These are phyloP conservation scores for Linnemannia exigua DNA, from an alignment of 192 early-diverging fungal species.

Conservation along the genomic window DNA sequence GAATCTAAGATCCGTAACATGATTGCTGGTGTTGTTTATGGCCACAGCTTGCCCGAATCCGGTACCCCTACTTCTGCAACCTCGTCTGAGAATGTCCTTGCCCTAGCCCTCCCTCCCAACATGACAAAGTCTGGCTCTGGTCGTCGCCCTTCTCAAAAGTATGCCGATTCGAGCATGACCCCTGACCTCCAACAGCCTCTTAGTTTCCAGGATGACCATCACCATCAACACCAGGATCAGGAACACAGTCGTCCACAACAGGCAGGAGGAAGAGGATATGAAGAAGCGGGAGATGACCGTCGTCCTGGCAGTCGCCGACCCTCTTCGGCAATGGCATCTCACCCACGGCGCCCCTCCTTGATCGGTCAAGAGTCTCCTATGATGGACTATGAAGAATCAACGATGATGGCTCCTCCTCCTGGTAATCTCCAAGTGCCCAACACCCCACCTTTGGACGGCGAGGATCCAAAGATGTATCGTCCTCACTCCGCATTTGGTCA, in stretches of 20 bases:
- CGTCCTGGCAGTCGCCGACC: conserved; percentile 15
- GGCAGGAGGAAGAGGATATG: conserved; percentile 16
- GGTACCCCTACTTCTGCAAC: conserved; percentile 17
- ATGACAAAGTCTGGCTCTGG: not conserved
- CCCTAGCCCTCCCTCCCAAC: conserved; percentile 31
- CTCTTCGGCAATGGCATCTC: conserved; percentile 19
- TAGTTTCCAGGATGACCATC: not conserved
- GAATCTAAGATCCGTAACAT: conserved; percentile 57
- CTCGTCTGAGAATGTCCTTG: conserved; percentile 38
- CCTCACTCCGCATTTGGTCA: conserved; percentile 4
- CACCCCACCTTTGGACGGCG: conserved; percentile 32
- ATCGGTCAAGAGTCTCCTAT: conserved; percentile 23
- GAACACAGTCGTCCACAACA: conserved; percentile 1
- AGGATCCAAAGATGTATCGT: conserved; percentile 22
- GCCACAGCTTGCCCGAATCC: conserved; percentile 34
- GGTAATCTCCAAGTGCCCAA: conserved; percentile 26
- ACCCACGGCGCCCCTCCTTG: not conserved
- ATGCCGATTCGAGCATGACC: not conserved
- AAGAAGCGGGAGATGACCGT: conserved; percentile 40
- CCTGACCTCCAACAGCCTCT: not conserved
- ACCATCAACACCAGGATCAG: not conserved
- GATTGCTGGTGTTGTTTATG: conserved; percentile 51
- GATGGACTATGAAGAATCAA: conserved; percentile 50
- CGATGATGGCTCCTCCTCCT: not conserved
- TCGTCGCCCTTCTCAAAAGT: conserved; percentile 27